These are phyloP conservation scores for Camellia sinensis DNA, from an alignment of 148 eudicot genomes.

Conservation along the genomic window DNA sequence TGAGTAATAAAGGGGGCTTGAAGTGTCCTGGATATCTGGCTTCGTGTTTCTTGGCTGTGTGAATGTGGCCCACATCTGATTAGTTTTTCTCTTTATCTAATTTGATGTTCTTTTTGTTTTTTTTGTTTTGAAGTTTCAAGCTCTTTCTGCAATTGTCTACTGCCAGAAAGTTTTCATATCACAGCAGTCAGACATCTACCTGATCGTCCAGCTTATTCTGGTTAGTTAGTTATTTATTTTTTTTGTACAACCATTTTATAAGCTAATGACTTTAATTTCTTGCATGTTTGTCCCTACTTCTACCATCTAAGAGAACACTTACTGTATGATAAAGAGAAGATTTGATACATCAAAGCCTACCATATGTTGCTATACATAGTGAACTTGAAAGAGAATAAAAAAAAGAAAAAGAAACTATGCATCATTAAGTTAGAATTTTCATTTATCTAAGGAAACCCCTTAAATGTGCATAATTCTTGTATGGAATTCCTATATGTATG, in stretches of 20 bases:
- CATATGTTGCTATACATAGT: neutral
- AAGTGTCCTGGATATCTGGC: neutral
- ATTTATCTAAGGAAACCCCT: too few species aligned
- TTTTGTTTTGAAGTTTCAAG: conserved; percentile 49
- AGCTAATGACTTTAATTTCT: neutral
- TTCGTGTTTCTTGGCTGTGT: neutral
- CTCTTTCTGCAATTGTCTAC: conserved; percentile 74
- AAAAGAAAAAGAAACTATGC: too few species aligned
- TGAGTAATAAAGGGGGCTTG: neutral
- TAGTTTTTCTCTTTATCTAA: conserved; percentile 17
- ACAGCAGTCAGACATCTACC: conserved; percentile 66
- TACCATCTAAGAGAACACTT: neutral
- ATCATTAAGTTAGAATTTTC: too few species aligned
- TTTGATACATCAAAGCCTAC: neutral
- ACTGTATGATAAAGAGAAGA: neutral
- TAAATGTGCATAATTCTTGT: too few species aligned
- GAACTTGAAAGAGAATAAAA: too few species aligned
- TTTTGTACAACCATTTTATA: neutral
- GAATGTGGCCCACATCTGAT: neutral
- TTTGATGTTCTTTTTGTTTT: conserved; percentile 14
- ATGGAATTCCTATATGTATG: too few species aligned
- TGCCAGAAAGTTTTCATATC: conserved; percentile 73
- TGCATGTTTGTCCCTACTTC: neutral
- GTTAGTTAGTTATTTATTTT: conserved; percentile 35
- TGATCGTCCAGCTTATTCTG: conserved; percentile 52